These are phyloP conservation scores for Annulohypoxylon truncatum DNA, from an alignment of 2,329 filamentous ascomycete species.

Conservation along the genomic window DNA sequence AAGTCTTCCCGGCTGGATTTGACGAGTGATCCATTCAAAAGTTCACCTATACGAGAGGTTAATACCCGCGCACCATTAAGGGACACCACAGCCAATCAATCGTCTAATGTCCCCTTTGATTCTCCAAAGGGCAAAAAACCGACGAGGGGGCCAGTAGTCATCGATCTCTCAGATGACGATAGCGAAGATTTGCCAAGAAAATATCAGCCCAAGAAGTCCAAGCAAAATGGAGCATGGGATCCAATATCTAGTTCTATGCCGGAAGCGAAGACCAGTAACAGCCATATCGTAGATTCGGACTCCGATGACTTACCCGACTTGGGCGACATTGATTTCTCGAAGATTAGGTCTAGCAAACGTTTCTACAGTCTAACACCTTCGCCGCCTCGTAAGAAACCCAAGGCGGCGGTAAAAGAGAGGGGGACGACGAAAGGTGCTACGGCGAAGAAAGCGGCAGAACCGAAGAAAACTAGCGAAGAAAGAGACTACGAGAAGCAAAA, in stretches of 20 bases:
- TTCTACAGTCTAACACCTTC: slow-evolving; percentile 36
- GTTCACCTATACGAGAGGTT: slow-evolving; percentile 34
- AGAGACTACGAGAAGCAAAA: slow-evolving; percentile 55
- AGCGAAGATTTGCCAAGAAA: slow-evolving; percentile 31
- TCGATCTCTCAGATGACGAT: slow-evolving; percentile 49
- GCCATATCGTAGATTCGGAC: slow-evolving; percentile 38
- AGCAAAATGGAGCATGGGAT: slow-evolving; percentile 55
- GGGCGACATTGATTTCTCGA: slow-evolving; percentile 54
- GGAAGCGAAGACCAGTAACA: slow-evolving; percentile 47
- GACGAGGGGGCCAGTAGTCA: slow-evolving; percentile 35
- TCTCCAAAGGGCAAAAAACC: slow-evolving; percentile 24
- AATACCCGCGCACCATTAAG: neutral
- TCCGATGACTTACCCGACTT: slow-evolving; percentile 64
- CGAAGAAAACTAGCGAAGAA: slow-evolving; percentile 51
- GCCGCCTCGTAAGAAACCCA: slow-evolving; percentile 39
- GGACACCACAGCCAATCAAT: neutral
- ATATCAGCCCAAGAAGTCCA: slow-evolving; percentile 36
- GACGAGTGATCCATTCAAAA: slow-evolving; percentile 43
- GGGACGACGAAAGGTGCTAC: slow-evolving; percentile 11
- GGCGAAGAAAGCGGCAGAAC: slow-evolving; percentile 39
- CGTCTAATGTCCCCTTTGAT: slow-evolving; percentile 5
- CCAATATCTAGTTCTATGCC: slow-evolving; percentile 67
- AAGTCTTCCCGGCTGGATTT: slow-evolving; percentile 4
- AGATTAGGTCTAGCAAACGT: slow-evolving; percentile 35
- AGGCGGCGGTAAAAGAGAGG: slow-evolving; percentile 10